Evolutionary conservation across 1,284 basidiomycete genomes (phyloP), one percentile per base, ranked within the genome.

Genomic region (Inonotus obliquus): DNA sequence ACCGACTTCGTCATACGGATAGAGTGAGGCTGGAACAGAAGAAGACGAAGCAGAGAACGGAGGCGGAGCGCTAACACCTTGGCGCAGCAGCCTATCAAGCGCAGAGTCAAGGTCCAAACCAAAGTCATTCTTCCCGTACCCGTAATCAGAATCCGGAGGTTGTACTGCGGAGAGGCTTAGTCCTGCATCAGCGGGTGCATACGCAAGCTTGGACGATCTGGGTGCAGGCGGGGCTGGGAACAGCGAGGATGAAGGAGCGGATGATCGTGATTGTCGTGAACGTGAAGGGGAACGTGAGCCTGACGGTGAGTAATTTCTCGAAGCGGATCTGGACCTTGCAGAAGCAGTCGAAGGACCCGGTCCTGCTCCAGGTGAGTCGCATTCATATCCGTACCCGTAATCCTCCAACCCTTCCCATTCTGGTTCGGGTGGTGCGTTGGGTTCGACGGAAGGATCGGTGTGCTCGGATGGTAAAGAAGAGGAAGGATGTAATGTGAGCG

Each of bases 11-110:
- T 70, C 69, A 64, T 75, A 76, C n/a, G 70, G 68, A 65, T 75
- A 76, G n/a, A 73, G 66, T 58, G 78, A 77, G 52, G 76, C 5
- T 74, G 62, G 79, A 77, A 65, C 77, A 75, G 69, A 67, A 32
- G 70, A 67, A 54, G 70, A 72, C 47, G 71, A 70, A 65, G 79
- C 66, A 63, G 77, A 75, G 51, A 73, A 76, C 69, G 81, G 79
- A 2, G 73, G 78, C 51, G 41, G 49, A 13, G 38, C 51, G 2
- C 19, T 27, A 23, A 32, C n/a, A 25, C 25, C 58, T 23, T 29
- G 32, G 23, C 52, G 17, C 51, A 37, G 5, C 7, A 51, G 35
- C 27, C 38, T 39, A 19, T 38, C 23, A 32, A 52, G 9, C 23
- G 17, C 25, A 32, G 21, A 48, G 14, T 14, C 25, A 39, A 17